Base-by-base conservation (phyloP, 73 alveolate species). In the Tetrahymena malaccensis region DNA sequence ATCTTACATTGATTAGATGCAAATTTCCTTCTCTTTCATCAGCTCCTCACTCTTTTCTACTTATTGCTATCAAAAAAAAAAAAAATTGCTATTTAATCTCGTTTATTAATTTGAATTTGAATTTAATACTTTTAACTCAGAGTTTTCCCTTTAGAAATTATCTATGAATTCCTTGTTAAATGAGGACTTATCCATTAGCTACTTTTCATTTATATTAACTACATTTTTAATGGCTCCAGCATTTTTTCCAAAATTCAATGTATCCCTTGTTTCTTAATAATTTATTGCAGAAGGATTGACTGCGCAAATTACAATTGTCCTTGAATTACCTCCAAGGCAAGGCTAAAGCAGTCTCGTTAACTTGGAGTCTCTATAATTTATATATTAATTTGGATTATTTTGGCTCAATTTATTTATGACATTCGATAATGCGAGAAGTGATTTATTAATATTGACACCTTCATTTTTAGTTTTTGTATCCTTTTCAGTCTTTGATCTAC, bases 351-450 rank as follows among this genome's bases (percentile, higher is more conserved):
- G 94, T 94, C 99, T 97, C 0, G 99, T 98, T 34, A 98, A 96
- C 96, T 98, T 98, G 17, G 99, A 98, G 95, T 98, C 99, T 94
- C 99, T 94, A 96, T 98, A 98, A 57, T 99, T 99, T 43, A 98
- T 94, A 96, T 97, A 98, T 16, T 85, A 94, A 31, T 85, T 96
- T 58, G 97, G 44, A 40, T 40, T 94, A 93, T 98, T 98, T 27
- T 98, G 99, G 56, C 99, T 98, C 50, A 98, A 96, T 56, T 99
- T 99, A 93, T 98, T 98, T 85, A 98, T 98, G n/a, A 98, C 99
- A 97, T 98, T 98, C 40, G 99, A 99, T 93, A 98, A 96, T 9
- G 99, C 99, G 22, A 99, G 97, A 35, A 98, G 97, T 50, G 99
- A 96, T 96, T 98, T 97, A 95, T 98, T 98, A 22, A 98, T 98